Evolutionary conservation across 345 rosid species (phyloP).

Genomic region (Euphorbia lathyris): DNA sequence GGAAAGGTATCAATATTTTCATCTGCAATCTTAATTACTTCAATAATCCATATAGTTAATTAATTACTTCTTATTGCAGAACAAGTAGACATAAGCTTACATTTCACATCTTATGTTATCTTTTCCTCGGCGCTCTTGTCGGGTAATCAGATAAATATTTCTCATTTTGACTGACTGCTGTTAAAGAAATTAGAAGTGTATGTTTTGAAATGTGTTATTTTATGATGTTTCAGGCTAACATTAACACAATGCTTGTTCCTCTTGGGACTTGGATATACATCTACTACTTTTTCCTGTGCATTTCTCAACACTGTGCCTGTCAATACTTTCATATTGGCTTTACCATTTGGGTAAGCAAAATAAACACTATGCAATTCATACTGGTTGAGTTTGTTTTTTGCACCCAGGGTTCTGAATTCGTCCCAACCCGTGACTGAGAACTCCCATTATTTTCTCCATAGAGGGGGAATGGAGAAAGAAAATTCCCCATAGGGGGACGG

Average conservation of each 20-base stretch:
- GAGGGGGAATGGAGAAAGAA: no score
- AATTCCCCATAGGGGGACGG: no score
- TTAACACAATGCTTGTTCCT: constrained; percentile 24
- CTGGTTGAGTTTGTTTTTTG: no score
- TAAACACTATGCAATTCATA: no score
- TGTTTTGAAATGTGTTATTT: neutral
- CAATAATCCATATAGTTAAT: neutral
- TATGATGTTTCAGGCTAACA: constrained; percentile 18
- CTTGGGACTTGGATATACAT: constrained; percentile 26
- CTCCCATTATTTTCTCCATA: no score
- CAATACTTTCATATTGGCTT: constrained; percentile 24
- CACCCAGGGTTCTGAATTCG: no score
- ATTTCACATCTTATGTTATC: constrained; percentile 18
- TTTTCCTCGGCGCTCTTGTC: constrained; percentile 26
- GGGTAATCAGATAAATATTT: constrained; percentile 15
- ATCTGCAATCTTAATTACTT: neutral
- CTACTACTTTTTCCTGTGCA: constrained; percentile 26
- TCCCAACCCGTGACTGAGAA: no score
- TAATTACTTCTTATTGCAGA: constrained; percentile 13
- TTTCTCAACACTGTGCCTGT: constrained; percentile 33
- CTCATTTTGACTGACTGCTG: no score
- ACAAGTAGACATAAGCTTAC: constrained; percentile 27
- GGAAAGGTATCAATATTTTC: constrained; percentile 23
- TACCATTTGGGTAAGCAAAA: constrained; percentile 18
- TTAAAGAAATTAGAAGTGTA: no score